Base-by-base conservation (phyloP, 805 yeast genomes). In the Candida germanica region DNA sequence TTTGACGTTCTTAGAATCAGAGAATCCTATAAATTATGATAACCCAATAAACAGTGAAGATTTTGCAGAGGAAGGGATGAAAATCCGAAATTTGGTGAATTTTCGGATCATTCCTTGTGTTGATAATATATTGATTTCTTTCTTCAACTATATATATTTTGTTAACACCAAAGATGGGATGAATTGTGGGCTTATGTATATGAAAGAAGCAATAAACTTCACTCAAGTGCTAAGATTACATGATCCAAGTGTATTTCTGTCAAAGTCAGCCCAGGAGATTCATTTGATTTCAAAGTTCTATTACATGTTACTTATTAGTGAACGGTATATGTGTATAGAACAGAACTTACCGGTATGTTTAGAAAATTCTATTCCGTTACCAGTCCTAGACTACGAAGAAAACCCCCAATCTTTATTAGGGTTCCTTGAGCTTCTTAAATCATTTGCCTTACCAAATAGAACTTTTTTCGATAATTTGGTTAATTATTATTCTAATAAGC, bases 161-260 rank as follows among this genome's bases (percentile, higher is more conserved):
- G 50, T 56, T 22, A 59, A 61, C 39, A 37, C 40, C 24, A 51
- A 54, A 31, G 58, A 49, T 2, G 49, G 51, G 6, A 43, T 44
- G n/a, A 26, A 43, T 11, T 46, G 53, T 16, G 61, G 66, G 2
- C 48, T 56, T 14, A 27, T 58, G 15, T 58, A 56, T 41, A 40
- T 64, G 15, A 52, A 67, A 17, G 69, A 64, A 43, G 56, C 67
- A 3, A 56, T 64, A n/a, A 44, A 65, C 13, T 46, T 54, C 9
- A 59, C 59, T 2, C 67, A 64, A 40, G 38, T 62, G 9, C 32
- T 62, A 11, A 55, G 57, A 8, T 40, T 62, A 12, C 64, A 61
- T 36, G 55, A 53, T 17, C 44, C 50, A 14, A 34, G 42, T 11
- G 46, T 52, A 4, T 58, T 57, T 35, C 26, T 27, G 7, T 41